Conservation (phyloP, 768 basidiomycete species). For the Termitomyces sp. region DNA sequence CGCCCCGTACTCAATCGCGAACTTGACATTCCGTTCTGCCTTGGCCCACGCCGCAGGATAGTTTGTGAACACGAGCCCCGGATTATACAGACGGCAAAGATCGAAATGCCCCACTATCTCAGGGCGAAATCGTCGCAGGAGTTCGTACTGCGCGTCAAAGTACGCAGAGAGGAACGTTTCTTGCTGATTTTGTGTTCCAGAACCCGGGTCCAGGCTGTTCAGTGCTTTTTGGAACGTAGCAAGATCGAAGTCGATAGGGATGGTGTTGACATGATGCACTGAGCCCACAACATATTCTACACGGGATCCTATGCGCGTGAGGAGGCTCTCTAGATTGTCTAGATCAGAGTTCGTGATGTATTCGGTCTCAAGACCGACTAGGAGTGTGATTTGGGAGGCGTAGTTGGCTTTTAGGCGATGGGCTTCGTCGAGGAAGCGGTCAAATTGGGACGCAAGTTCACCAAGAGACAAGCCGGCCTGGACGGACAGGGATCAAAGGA, state of each 20-base stretch:
- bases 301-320: slow-evolving; percentile 41
- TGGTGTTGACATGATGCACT: slow-evolving; percentile 83
- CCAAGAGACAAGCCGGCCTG: slow-evolving; percentile 55
- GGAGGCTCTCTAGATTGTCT: slow-evolving; percentile 47
- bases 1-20: slow-evolving; percentile 77
- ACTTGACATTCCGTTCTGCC: slow-evolving; percentile 71
- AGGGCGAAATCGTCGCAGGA: slow-evolving; percentile 71
- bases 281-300: slow-evolving; percentile 93
- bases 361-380: slow-evolving; percentile 94
- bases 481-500: background rate
- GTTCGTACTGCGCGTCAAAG: slow-evolving; percentile 79
- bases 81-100: slow-evolving; percentile 83
- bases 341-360: slow-evolving; percentile 72
- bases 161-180: slow-evolving; percentile 61
- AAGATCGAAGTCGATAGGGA: slow-evolving; percentile 91
- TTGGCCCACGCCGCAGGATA: slow-evolving; percentile 60
- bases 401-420: slow-evolving; percentile 67
- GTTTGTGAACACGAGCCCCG: slow-evolving; percentile 50
- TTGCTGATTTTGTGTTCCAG: slow-evolving; percentile 20
- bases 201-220: slow-evolving; percentile 26
- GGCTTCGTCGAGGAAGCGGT: slow-evolving; percentile 73
- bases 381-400: slow-evolving; percentile 61
- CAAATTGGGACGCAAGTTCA: slow-evolving; percentile 62
- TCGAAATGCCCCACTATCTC: slow-evolving; percentile 94
- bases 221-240: slow-evolving; percentile 65